These are phyloP conservation scores for Aspergillus sergii DNA, from an alignment of 2,329 filamentous ascomycete genomes.

Conservation along the genomic window DNA sequence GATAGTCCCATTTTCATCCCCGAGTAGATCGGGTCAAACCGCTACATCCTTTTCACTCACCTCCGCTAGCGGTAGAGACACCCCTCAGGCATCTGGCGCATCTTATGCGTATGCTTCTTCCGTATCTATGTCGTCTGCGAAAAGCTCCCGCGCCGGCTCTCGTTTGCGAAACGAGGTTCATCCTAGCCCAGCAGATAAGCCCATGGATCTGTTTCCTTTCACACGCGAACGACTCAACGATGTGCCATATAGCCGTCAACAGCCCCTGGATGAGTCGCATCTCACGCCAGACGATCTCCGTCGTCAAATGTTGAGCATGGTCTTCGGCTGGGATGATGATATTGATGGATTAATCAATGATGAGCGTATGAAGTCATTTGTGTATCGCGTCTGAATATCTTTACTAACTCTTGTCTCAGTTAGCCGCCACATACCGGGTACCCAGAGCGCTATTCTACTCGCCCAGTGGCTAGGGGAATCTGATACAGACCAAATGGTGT, in stretches of 20 bases:
- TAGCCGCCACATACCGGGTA: conserved; percentile 70
- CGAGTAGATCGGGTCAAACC: conserved; percentile 45
- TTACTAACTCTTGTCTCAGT: conserved; percentile 46
- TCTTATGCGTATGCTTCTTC: conserved; percentile 48
- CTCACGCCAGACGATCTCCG: conserved; percentile 77
- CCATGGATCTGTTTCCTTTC: conserved; percentile 82
- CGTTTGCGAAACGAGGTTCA: conserved; percentile 78
- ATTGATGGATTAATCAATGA: conserved; percentile 80
- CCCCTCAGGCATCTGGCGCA: conserved; percentile 39
- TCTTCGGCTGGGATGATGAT: conserved; percentile 93
- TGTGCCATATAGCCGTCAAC: conserved; percentile 75
- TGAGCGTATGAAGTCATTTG: conserved; percentile 59
- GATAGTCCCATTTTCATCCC: conserved; percentile 43
- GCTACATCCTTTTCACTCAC: conserved; percentile 50
- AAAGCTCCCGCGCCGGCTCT: conserved; percentile 57
- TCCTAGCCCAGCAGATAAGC: conserved; percentile 73
- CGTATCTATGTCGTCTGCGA: conserved; percentile 51
- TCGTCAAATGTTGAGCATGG: conserved; percentile 85
- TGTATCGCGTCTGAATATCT: neutral
- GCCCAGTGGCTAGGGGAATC: conserved; percentile 92
- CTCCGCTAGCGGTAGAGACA: conserved; percentile 36
- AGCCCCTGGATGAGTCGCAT: conserved; percentile 58
- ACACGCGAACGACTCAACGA: conserved; percentile 79
- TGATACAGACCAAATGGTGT: conserved; percentile 76
- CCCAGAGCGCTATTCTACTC: conserved; percentile 77